Evolutionary conservation across 176 grass and related monocot genomes (phyloP).

Genomic region (Triticum urartu): DNA sequence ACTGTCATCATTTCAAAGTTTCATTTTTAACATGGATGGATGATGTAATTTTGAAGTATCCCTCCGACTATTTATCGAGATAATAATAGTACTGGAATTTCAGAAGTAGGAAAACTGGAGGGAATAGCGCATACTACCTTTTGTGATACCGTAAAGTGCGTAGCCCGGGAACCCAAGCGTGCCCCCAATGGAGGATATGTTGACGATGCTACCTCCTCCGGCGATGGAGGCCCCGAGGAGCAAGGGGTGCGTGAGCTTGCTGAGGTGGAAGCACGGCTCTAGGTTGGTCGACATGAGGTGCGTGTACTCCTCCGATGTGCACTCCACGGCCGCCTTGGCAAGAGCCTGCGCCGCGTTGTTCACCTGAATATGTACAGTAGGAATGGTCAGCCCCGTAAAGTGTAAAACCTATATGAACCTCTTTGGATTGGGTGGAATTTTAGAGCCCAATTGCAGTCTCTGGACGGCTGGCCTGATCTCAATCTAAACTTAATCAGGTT

Average conservation of each 20-base stretch:
- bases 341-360: slow-evolving; percentile 21
- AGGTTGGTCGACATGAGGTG: not conserved
- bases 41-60: too few relatives aligned
- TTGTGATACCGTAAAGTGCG: not conserved
- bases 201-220: slow-evolving; percentile 3
- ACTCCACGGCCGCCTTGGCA: not conserved
- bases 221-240: not conserved
- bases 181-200: not conserved
- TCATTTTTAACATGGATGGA: too few relatives aligned
- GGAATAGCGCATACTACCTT: not conserved
- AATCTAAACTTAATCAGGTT: too few relatives aligned
- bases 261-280: not conserved
- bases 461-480: too few relatives aligned
- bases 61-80: too few relatives aligned
- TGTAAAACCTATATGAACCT: not conserved
- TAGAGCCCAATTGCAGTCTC: not conserved
- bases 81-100: too few relatives aligned
- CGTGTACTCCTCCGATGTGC: not conserved
- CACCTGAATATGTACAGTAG: not conserved
- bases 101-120: too few relatives aligned
- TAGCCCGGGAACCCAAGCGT: not conserved
- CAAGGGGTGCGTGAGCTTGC: not conserved
- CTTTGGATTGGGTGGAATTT: not conserved
- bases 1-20: too few relatives aligned
- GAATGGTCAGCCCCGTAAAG: too few relatives aligned